Evolutionary conservation across 768 basidiomycete genomes (phyloP).

Genomic region (Pleurotus eryngii): DNA sequence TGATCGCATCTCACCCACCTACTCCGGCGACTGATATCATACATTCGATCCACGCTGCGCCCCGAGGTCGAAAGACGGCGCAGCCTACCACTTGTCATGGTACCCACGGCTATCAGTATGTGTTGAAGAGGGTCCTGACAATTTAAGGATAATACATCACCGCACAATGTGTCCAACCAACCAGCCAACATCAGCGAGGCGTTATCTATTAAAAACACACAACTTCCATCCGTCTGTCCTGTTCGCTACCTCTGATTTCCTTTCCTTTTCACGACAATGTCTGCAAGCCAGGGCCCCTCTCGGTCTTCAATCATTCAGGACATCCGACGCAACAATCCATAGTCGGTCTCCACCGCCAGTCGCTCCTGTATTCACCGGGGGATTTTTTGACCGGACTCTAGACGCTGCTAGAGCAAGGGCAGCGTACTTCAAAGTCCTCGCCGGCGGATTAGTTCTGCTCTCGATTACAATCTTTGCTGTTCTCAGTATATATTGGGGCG

Average conservation of each 20-base stretch:
- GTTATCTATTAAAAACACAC: neutral
- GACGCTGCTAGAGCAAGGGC: conserved; percentile 26
- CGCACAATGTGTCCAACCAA: neutral
- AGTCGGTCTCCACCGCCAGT: neutral
- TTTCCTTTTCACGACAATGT: neutral
- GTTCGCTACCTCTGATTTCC: neutral
- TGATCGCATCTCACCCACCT: no score
- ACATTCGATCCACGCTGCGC: no score
- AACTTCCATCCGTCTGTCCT: neutral
- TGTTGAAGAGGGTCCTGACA: no score
- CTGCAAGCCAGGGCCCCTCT: neutral
- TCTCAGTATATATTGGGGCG: conserved; percentile 33
- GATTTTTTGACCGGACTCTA: conserved; percentile 26
- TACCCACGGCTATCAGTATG: no score
- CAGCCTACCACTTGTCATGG: no score
- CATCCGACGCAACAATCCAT: neutral
- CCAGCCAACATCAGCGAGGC: neutral
- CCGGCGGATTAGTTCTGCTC: conserved; percentile 28
- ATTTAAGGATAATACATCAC: neutral
- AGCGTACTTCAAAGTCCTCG: conserved; percentile 42
- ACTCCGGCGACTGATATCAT: no score
- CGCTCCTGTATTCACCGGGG: conserved; percentile 14
- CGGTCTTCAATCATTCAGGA: neutral
- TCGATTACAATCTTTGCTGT: neutral
- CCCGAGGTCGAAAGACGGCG: no score